Evolutionary conservation across 345 rosid genomes (phyloP).

Genomic region (Arabidopsis arenosa): DNA sequence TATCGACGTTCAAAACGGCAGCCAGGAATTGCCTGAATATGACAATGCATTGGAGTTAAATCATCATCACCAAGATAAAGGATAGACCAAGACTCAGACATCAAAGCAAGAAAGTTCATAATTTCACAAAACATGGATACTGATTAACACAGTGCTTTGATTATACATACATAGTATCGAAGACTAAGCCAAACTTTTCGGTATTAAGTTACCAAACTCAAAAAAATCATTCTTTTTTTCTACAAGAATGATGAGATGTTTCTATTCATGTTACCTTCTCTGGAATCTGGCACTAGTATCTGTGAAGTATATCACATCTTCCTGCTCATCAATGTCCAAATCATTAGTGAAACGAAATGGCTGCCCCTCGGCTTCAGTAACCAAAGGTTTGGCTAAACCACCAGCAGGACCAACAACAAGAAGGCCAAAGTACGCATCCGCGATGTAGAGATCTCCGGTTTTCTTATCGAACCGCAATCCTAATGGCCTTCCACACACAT

Average conservation of each 20-base stretch:
- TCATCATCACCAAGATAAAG: constrained; percentile 1
- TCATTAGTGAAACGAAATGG: constrained; percentile 71
- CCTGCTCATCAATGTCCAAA: constrained; percentile 65
- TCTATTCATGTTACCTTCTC: constrained; percentile 56
- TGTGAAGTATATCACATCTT: constrained; percentile 69
- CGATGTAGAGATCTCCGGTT: constrained; percentile 77
- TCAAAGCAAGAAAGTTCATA: neutral
- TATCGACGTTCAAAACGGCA: constrained; percentile 56
- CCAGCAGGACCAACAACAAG: constrained; percentile 67
- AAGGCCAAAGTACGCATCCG: constrained; percentile 80
- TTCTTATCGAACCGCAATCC: constrained; percentile 66
- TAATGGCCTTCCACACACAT: constrained; percentile 79
- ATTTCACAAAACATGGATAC: constrained; percentile 1
- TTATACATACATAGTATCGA: too few relatives aligned
- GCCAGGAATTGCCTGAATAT: constrained; percentile 59
- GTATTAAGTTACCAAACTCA: neutral
- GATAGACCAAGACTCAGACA: neutral
- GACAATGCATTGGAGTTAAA: constrained; percentile 3
- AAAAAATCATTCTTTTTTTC: neutral
- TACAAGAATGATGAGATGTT: constrained; percentile 5
- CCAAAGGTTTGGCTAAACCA: constrained; percentile 62
- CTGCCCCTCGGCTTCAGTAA: constrained; percentile 62
- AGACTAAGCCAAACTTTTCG: neutral
- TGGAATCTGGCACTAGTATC: constrained; percentile 66
- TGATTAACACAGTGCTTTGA: neutral